phyloP scores from a whole-genome alignment of 352 stramenopile genomes.

The Globisporangium cystogenes region DNA sequence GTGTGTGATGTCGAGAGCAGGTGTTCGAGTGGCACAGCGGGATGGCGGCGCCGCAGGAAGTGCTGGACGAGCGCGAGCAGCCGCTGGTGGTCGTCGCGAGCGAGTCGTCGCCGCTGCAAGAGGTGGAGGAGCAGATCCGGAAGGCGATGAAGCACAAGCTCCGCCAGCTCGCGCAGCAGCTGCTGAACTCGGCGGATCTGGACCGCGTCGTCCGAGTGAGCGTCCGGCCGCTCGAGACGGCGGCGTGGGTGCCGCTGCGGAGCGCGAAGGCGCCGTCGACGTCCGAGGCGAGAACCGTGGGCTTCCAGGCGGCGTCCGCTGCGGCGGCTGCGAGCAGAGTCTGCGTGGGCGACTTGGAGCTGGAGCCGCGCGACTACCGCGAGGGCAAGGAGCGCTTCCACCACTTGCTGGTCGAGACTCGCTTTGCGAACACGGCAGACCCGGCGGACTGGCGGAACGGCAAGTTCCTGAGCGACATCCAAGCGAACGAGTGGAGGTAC shows the following conservation, averaged over 20 bases:
- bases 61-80: constrained; percentile 22
- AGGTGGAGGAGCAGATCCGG: constrained; percentile 46
- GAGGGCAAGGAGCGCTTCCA: constrained; percentile 54
- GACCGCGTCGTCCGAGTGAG: constrained; percentile 35
- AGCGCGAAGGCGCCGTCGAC: not conserved
- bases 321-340: not conserved
- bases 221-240: constrained; percentile 32
- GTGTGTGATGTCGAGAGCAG: no score
- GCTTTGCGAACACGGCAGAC: constrained; percentile 17
- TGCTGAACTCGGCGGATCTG: constrained; percentile 22
- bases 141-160: constrained; percentile 21
- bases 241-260: constrained; percentile 36
- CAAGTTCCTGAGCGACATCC: constrained; percentile 61
- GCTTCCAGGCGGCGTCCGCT: constrained; percentile 3
- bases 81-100: constrained; percentile 39
- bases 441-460: constrained; percentile 38
- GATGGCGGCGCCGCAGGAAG: constrained; percentile 20
- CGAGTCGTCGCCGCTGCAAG: constrained; percentile 26
- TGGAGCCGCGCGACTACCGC: constrained; percentile 52
- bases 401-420: constrained; percentile 53
- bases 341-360: constrained; percentile 37
- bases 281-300: not conserved
- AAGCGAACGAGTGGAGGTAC: constrained; percentile 55
- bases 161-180: constrained; percentile 31
- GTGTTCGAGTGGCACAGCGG: constrained; percentile 34